Percentiles rank a stretch among this genome's conserved stretches.
These are phyloP conservation scores for Yarrowia deformans DNA, from an alignment of 805 yeast species.

Conservation along the genomic window DNA sequence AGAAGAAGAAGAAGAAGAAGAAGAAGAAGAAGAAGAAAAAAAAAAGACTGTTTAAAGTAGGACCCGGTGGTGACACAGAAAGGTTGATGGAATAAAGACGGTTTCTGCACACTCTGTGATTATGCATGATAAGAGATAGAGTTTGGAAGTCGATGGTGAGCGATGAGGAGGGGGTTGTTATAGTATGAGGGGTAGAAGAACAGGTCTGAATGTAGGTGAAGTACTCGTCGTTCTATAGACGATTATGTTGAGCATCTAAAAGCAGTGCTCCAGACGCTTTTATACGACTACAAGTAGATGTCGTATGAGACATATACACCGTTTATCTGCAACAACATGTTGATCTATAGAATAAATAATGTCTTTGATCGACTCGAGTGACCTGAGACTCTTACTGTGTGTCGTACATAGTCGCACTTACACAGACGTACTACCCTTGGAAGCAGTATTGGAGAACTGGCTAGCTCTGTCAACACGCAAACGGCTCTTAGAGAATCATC, in stretches of 20 bases:
- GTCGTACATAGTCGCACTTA: neutral
- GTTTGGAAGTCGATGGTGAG: neutral
- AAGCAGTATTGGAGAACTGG: too few species aligned
- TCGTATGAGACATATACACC: too few species aligned
- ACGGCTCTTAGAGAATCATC: conserved; percentile 2
- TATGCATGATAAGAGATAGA: conserved; percentile 11
- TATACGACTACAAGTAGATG: too few species aligned
- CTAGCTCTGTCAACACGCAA: too few species aligned
- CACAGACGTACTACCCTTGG: conserved; percentile 4
- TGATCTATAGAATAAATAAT: conserved; percentile 8
- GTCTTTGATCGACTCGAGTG: conserved; percentile 3
- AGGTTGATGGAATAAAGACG: neutral
- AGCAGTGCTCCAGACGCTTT: too few species aligned
- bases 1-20: conserved; percentile 1
- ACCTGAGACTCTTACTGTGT: neutral
- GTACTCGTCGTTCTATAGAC: too few species aligned
- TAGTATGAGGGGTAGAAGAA: too few species aligned
- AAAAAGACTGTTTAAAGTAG: neutral
- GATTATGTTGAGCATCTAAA: too few species aligned
- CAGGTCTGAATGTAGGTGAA: too few species aligned
- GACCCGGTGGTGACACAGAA: neutral
- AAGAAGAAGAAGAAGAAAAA: too few species aligned
- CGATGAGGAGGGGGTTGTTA: too few species aligned
- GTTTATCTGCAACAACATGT: conserved; percentile 9
- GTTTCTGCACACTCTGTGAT: neutral